A percentile compares a stretch with the other conserved stretches of the same genome.
phyloP scores from a whole-genome alignment of 129 eudicot species.

The Lactuca sativa region DNA sequence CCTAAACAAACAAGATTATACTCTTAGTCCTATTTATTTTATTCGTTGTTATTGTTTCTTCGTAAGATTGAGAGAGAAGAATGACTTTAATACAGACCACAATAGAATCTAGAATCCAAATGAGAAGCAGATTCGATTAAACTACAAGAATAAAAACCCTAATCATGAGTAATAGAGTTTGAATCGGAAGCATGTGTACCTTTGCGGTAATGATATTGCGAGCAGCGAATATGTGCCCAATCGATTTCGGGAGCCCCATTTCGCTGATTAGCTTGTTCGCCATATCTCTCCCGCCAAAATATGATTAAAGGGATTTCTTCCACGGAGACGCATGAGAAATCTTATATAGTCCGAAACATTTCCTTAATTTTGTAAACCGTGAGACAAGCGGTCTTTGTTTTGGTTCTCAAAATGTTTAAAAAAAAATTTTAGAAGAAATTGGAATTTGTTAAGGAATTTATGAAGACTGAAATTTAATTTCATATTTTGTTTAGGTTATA shows the following conservation, averaged over 20 bases:
- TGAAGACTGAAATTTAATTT: no score
- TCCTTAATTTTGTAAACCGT: no score
- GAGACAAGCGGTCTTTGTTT: no score
- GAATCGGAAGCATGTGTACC: slow-evolving; percentile 33
- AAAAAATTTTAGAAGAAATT: no score
- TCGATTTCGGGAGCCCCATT: slow-evolving; percentile 65
- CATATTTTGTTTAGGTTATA: no score
- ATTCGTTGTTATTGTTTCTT: no score
- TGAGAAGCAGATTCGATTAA: neutral
- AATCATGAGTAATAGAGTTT: slow-evolving; percentile 1
- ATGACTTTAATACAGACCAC: neutral
- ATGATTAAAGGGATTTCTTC: slow-evolving; percentile 31
- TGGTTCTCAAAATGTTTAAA: no score
- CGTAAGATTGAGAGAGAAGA: neutral
- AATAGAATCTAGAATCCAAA: slow-evolving; percentile 5
- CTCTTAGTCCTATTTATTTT: neutral
- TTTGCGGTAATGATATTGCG: slow-evolving; percentile 74
- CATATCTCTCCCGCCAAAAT: slow-evolving; percentile 46
- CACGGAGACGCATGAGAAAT: neutral
- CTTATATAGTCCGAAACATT: no score
- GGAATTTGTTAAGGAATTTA: no score
- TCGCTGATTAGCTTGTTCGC: slow-evolving; percentile 73
- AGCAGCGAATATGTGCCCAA: slow-evolving; percentile 64
- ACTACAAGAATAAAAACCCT: slow-evolving; percentile 17
- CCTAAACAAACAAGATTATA: neutral